These are phyloP conservation scores for Debaryomyces fabryi DNA, from an alignment of 1,139 yeast genomes.

Conservation along the genomic window DNA sequence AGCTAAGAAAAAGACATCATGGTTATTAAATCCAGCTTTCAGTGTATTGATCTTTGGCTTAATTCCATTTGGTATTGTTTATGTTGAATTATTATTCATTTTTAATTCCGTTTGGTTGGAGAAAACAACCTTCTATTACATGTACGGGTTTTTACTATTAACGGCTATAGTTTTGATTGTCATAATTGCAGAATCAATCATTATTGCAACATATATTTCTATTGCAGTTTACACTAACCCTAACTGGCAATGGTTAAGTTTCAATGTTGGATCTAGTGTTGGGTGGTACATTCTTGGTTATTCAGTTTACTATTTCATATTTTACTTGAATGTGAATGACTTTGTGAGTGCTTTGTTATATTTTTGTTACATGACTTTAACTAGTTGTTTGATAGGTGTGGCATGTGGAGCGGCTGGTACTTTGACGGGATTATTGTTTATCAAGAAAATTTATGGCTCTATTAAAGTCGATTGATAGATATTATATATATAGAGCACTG, in stretches of 20 bases:
- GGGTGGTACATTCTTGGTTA: constrained; percentile 72
- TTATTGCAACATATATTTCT: constrained; percentile 68
- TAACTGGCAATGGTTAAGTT: constrained; percentile 85
- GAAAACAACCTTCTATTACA: constrained; percentile 74
- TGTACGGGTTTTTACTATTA: constrained; percentile 75
- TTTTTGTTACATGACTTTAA: constrained; percentile 70
- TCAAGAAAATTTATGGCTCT: constrained; percentile 59
- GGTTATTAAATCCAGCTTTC: constrained; percentile 26
- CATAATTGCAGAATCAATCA: constrained; percentile 72
- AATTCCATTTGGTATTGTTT: constrained; percentile 78
- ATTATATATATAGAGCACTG: constrained; percentile 2
- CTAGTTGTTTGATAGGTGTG: constrained; percentile 63
- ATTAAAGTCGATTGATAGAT: constrained; percentile 54
- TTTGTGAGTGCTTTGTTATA: constrained; percentile 71
- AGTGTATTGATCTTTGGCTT: constrained; percentile 55
- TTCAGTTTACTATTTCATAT: constrained; percentile 66
- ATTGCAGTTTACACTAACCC: constrained; percentile 62
- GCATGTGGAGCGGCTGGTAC: constrained; percentile 80
- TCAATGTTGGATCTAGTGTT: constrained; percentile 70
- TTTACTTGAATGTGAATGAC: constrained; percentile 60
- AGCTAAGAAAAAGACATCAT: constrained; percentile 13
- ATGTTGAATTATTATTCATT: constrained; percentile 74
- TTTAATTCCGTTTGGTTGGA: constrained; percentile 81
- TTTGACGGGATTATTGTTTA: constrained; percentile 62
- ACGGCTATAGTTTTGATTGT: constrained; percentile 62